Conservation (phyloP, 345 rosid genomes). For the Brassica nigra region DNA sequence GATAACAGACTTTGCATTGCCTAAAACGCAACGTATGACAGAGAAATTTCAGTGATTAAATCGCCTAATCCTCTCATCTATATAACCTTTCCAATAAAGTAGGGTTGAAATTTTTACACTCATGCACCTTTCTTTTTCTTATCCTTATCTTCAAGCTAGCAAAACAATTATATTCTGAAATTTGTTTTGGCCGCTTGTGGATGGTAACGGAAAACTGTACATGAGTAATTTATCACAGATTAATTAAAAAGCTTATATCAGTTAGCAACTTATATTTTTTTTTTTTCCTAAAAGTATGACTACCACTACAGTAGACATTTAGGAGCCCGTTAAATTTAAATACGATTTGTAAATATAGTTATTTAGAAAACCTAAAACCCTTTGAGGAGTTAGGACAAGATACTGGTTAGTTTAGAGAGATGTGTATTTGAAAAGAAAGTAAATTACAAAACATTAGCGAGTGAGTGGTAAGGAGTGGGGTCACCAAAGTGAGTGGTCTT, state of each 20-base stretch:
- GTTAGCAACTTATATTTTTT: background rate
- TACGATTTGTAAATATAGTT: background rate
- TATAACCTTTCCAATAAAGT: background rate
- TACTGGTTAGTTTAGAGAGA: background rate
- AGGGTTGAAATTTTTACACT: background rate
- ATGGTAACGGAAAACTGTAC: background rate
- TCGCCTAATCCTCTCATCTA: background rate
- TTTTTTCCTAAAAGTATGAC: background rate
- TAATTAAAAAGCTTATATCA: background rate
- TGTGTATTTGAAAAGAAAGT: background rate
- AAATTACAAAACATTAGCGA: background rate
- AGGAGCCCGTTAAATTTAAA: background rate
- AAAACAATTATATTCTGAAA: background rate
- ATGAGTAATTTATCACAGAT: background rate
- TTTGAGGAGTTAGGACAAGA: background rate
- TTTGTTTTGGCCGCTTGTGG: background rate
- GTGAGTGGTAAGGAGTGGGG: constrained; percentile 3
- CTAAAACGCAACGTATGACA: constrained; percentile 1
- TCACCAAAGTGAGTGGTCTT: constrained; percentile 6
- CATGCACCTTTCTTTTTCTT: background rate
- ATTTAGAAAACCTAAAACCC: background rate
- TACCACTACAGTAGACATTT: background rate
- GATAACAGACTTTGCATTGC: background rate
- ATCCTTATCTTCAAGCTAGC: background rate
- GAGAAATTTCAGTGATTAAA: background rate